Evolutionary conservation across 495 filamentous ascomycete species (phyloP).

Genomic region (Neurospora terricola): DNA sequence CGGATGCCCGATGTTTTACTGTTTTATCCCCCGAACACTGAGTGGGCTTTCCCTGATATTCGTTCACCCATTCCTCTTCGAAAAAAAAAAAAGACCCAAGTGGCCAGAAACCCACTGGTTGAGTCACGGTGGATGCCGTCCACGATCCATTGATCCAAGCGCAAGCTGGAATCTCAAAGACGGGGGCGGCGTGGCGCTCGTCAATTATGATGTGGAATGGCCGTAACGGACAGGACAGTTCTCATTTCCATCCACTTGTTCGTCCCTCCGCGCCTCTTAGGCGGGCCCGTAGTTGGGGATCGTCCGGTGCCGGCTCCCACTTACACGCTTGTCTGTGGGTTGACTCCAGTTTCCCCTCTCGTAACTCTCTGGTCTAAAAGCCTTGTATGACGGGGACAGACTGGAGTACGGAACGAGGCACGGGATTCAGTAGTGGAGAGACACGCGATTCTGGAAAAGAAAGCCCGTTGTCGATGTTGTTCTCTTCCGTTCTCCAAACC

Average conservation of each 20-base stretch:
- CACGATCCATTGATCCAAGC: neutral
- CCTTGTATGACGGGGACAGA: neutral
- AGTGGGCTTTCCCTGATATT: neutral
- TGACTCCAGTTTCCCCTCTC: neutral
- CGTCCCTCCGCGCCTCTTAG: neutral
- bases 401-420: neutral
- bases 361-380: neutral
- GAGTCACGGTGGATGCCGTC: neutral
- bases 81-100: neutral
- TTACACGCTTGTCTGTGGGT: neutral
- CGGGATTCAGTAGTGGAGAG: neutral
- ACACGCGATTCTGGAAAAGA: neutral
- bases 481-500: neutral
- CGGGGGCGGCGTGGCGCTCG: neutral
- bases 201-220: neutral
- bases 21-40: neutral
- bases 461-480: neutral
- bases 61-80: neutral
- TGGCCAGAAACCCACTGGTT: neutral
- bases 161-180: neutral
- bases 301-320: neutral
- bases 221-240: neutral
- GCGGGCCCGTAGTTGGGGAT: neutral
- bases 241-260: neutral
- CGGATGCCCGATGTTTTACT: neutral